Conservation (phyloP, 495 filamentous ascomycete genomes). For the Aspergillus leporis region DNA sequence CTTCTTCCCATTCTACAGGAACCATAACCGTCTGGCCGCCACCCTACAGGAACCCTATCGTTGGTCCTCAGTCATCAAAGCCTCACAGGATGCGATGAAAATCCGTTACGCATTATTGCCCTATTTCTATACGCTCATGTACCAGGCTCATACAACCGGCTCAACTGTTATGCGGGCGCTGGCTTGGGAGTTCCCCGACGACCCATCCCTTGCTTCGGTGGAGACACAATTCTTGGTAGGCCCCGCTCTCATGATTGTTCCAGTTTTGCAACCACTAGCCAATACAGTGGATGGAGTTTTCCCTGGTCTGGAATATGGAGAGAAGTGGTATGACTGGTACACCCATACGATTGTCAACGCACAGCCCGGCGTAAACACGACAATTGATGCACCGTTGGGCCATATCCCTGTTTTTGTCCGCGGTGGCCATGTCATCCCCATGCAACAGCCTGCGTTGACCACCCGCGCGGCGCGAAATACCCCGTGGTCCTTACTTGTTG, state of each 20-base stretch:
- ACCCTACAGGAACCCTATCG: slow-evolving; percentile 73
- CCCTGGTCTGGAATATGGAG: slow-evolving; percentile 63
- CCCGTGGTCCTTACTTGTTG: slow-evolving; percentile 69
- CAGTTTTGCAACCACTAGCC: slow-evolving; percentile 66
- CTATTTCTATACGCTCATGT: slow-evolving; percentile 82
- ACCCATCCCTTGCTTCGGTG: slow-evolving; percentile 64
- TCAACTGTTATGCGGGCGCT: slow-evolving; percentile 79
- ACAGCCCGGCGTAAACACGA: slow-evolving; percentile 62
- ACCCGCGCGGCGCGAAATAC: slow-evolving; percentile 64
- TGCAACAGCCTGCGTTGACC: slow-evolving; percentile 71
- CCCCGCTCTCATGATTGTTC: slow-evolving; percentile 66
- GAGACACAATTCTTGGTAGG: slow-evolving; percentile 82
- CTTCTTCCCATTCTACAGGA: slow-evolving; percentile 88
- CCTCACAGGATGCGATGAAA: slow-evolving; percentile 66
- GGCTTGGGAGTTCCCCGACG: slow-evolving; percentile 80
- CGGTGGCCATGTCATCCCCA: slow-evolving; percentile 67
- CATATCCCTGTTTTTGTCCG: slow-evolving; percentile 79
- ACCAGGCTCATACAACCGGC: slow-evolving; percentile 65
- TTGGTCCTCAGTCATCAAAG: slow-evolving; percentile 69
- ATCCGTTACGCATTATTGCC: slow-evolving; percentile 75
- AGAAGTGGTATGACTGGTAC: slow-evolving; percentile 87
- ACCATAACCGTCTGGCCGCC: slow-evolving; percentile 71
- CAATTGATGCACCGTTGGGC: slow-evolving; percentile 71
- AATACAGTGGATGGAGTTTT: slow-evolving; percentile 72
- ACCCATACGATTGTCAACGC: slow-evolving; percentile 55